phyloP scores from a whole-genome alignment of 805 yeast genomes.

The Ogataea naganishii region DNA sequence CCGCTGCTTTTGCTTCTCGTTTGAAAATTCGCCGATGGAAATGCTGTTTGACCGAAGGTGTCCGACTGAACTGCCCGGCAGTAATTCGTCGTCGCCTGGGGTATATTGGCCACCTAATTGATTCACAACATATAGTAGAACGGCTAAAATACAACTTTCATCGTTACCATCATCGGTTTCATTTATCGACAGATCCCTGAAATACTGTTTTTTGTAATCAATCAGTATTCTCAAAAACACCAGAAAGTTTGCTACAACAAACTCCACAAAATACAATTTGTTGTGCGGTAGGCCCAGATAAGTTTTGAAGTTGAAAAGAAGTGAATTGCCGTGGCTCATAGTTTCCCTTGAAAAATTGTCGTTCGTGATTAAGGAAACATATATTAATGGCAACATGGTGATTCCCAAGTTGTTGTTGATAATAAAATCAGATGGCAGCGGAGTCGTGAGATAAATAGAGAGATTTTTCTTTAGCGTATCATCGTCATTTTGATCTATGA shows the following conservation, averaged over 20 bases:
- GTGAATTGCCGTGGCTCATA: too few relatives aligned
- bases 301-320: conserved; percentile 20
- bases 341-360: too few relatives aligned
- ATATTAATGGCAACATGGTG: conserved; percentile 39
- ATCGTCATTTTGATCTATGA: conserved; percentile 8
- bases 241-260: conserved; percentile 39
- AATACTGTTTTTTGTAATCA: conserved; percentile 18
- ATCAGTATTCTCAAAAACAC: conserved; percentile 34
- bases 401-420: conserved; percentile 46
- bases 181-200: conserved; percentile 12
- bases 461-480: conserved; percentile 15
- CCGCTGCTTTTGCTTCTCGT: conserved; percentile 9
- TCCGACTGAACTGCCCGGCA: too few relatives aligned
- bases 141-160: conserved; percentile 20
- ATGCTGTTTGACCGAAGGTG: too few relatives aligned
- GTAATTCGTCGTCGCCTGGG: not conserved
- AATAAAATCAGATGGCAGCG: conserved; percentile 16
- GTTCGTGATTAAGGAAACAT: conserved; percentile 22
- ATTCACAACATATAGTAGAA: conserved; percentile 18
- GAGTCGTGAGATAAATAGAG: conserved; percentile 11
- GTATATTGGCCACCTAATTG: conserved; percentile 16
- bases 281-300: conserved; percentile 24
- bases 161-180: conserved; percentile 15
- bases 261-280: conserved; percentile 25
- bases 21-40: conserved; percentile 13